Conservation (phyloP, 306 rosid species). For the Vachellia collinsii region DNA sequence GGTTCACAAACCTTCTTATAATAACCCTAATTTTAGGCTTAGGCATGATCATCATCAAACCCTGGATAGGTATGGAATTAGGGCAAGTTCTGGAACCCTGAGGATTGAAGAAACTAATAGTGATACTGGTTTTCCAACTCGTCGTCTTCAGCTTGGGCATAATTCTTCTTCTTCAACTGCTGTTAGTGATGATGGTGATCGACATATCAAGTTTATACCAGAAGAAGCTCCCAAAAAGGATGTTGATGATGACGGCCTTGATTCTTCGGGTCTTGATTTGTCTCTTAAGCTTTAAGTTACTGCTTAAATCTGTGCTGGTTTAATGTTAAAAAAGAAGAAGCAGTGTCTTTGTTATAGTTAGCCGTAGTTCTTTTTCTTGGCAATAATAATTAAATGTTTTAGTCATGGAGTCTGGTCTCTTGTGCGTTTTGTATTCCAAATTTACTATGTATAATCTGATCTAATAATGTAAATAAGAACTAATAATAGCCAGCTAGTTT, state of each 20-base stretch:
- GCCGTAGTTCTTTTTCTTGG: not conserved
- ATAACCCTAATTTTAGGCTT: conserved; percentile 18
- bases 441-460: no score
- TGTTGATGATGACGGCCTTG: conserved; percentile 1
- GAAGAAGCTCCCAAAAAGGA: conserved; percentile 13
- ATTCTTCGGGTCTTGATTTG: conserved; percentile 50
- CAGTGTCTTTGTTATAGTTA: not conserved
- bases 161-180: conserved; percentile 8
- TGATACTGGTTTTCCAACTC: not conserved
- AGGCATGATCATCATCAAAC: conserved; percentile 2
- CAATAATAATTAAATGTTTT: not conserved
- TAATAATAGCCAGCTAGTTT: not conserved
- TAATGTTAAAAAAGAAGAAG: conserved; percentile 41
- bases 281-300: conserved; percentile 53
- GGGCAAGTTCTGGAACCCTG: not conserved
- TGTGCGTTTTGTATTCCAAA: not conserved
- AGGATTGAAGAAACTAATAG: not conserved
- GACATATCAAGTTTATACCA: not conserved
- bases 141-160: not conserved
- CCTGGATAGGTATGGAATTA: not conserved
- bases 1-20: conserved; percentile 59
- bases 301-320: not conserved
- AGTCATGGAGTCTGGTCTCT: not conserved
- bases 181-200: not conserved
- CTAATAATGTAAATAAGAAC: not conserved